A percentile compares a stretch with the other conserved stretches of the same genome.
These are phyloP conservation scores for Trametes hirsuta DNA, from an alignment of 1,284 basidiomycete genomes.

Conservation along the genomic window DNA sequence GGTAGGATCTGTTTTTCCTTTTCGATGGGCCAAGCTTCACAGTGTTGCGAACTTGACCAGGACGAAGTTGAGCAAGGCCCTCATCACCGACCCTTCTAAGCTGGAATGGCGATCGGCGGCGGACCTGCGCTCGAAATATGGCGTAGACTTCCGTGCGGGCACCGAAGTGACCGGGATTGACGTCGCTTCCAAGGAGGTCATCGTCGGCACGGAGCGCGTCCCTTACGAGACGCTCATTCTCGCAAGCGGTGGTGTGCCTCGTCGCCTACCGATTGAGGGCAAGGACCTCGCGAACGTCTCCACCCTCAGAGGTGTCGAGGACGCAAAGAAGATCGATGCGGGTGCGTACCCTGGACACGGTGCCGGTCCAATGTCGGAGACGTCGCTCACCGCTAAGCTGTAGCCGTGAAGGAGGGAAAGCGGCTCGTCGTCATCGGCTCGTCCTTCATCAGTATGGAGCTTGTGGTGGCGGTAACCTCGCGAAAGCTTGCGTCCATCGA, in stretches of 20 bases:
- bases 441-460: constrained; percentile 94
- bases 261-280: constrained; percentile 80
- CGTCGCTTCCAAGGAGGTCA: constrained; percentile 61
- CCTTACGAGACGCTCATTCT: constrained; percentile 77
- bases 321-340: constrained; percentile 78
- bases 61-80: constrained; percentile 89
- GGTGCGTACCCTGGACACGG: constrained; percentile 42
- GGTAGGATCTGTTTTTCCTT: constrained; percentile 30
- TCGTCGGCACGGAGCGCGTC: constrained; percentile 58
- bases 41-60: constrained; percentile 38
- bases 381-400: background rate
- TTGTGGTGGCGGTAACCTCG: constrained; percentile 76
- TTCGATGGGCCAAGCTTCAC: too few species aligned
- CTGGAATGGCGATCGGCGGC: constrained; percentile 75
- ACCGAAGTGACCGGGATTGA: constrained; percentile 76
- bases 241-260: constrained; percentile 69
- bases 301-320: constrained; percentile 73
- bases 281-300: constrained; percentile 79
- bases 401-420: constrained; percentile 62
- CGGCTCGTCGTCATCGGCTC: constrained; percentile 86
- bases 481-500: constrained; percentile 79
- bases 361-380: background rate
- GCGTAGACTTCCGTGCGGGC: constrained; percentile 73
- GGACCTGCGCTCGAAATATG: constrained; percentile 82
- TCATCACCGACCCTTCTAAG: constrained; percentile 79